Evolutionary conservation across 179 eudicot genomes (phyloP).

Genomic region (Sideroxylon spinosum): DNA sequence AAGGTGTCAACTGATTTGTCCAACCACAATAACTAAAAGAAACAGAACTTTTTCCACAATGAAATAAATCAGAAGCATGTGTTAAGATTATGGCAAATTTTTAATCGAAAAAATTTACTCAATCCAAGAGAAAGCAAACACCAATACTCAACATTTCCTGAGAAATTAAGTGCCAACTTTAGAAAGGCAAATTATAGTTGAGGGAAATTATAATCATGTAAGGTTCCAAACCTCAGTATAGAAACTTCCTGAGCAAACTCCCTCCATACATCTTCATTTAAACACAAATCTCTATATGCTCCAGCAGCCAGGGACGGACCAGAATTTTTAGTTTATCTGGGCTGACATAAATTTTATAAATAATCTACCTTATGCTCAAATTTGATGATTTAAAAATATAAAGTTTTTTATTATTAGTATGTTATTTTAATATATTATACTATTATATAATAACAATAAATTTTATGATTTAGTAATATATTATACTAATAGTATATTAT

Average conservation of each 20-base stretch:
- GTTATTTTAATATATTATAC: too few relatives aligned
- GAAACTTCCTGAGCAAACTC: constrained; percentile 82
- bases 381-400: too few relatives aligned
- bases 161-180: constrained; percentile 2
- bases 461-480: too few relatives aligned
- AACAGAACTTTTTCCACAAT: not conserved
- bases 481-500: too few relatives aligned
- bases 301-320: too few relatives aligned
- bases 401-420: too few relatives aligned
- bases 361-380: too few relatives aligned
- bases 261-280: constrained; percentile 44
- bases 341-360: too few relatives aligned
- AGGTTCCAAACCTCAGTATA: constrained; percentile 60
- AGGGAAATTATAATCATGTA: too few relatives aligned
- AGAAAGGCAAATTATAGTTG: not conserved
- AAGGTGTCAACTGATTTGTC: not conserved
- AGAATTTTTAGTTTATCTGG: too few relatives aligned
- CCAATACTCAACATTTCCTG: not conserved
- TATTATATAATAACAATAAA: too few relatives aligned
- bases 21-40: not conserved
- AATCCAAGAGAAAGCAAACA: constrained; percentile 3
- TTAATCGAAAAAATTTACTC: not conserved
- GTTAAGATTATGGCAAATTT: not conserved
- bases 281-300: constrained; percentile 61
- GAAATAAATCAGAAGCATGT: not conserved